A percentile compares a stretch with the other conserved stretches of the same genome.
phyloP scores from a whole-genome alignment of 2,329 filamentous ascomycete species.

The Diaporthe capsici region DNA sequence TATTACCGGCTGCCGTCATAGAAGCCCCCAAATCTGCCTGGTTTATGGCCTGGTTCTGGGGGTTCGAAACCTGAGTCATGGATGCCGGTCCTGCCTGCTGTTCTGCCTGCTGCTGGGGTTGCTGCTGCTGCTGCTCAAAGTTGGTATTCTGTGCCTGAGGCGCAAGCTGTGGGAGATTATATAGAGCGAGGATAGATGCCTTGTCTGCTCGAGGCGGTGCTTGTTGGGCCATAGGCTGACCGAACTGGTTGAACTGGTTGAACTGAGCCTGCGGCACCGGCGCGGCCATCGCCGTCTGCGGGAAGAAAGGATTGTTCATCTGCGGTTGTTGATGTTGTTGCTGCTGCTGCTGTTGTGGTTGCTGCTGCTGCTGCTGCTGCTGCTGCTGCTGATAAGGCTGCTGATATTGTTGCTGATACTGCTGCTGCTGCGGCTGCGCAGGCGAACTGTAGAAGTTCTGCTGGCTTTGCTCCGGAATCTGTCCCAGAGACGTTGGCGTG shows the following conservation, averaged over 20 bases:
- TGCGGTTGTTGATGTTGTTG: slow-evolving; percentile 42
- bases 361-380: slow-evolving; percentile 43
- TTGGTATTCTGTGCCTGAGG: slow-evolving; percentile 52
- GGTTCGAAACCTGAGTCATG: slow-evolving; percentile 36
- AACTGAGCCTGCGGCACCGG: slow-evolving; percentile 39
- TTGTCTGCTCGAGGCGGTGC: slow-evolving; percentile 73
- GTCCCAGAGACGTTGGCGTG: slow-evolving; percentile 61
- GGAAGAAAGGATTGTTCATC: slow-evolving; percentile 41
- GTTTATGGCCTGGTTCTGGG: slow-evolving; percentile 52
- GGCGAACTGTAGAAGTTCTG: slow-evolving; percentile 55
- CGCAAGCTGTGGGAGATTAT: slow-evolving; percentile 71
- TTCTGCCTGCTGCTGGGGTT: slow-evolving; percentile 46
- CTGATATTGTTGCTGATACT: slow-evolving; percentile 47
- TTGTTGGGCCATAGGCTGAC: slow-evolving; percentile 52
- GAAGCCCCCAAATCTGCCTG: slow-evolving; percentile 45
- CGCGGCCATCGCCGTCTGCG: slow-evolving; percentile 45
- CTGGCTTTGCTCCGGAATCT: slow-evolving; percentile 68
- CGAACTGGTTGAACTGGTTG: slow-evolving; percentile 46
- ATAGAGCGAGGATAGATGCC: slow-evolving; percentile 82
- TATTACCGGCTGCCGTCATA: slow-evolving; percentile 53
- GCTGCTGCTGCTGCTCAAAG: slow-evolving; percentile 44
- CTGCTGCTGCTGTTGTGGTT: slow-evolving; percentile 31
- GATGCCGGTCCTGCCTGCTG: slow-evolving; percentile 45
- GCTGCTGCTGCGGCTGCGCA: slow-evolving; percentile 42
- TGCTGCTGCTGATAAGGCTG: slow-evolving; percentile 45